Evolutionary conservation across 805 yeast genomes (phyloP), one percentile per base, ranked within the genome.

Genomic region (Candida methanosorbosa): DNA sequence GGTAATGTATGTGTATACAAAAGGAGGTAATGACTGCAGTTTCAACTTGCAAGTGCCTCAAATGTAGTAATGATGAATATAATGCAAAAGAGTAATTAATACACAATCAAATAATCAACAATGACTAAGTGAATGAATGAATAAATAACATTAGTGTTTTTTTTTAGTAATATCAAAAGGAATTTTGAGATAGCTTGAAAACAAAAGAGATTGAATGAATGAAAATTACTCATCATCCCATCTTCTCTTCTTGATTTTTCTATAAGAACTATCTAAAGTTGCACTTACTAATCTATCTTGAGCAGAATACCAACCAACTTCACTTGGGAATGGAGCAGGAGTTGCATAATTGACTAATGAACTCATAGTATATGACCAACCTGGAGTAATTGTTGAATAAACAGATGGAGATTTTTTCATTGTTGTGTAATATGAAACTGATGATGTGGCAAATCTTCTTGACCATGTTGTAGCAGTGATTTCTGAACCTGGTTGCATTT

Each of bases 371-470:
- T 85, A 82, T 9, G 78, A 66, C 87, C 96, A 84, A 28, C 88
- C 87, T 9, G 88, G 87, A 1, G 97, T 90, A 21, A 73, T 45
- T 1, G 97, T 90, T 2, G 95, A 74, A 26, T 50, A 43, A 18
- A 49, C 54, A 31, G 48, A 48, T 4, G 82, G 75, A n/a, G 71
- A 55, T 2, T 58, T 46, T 14, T 59, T 49, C 20, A 57, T 27
- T 1, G 82, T 60, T 11, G 73, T 46, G 59, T 66, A 86, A 46
- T 72, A 72, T 0, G 83, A 70, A 36, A 72, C 82, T 0, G 82
- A 64, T 36, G 85, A 73, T 1, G 94, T 72, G 14, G 90, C 76
- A 54, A 59, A 78, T 43, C 75, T 65, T 45, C 78, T 69, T 9
- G 80, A 54, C 79, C 88, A 81, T 3, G 78, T 58, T 9, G 80